These are phyloP conservation scores for Plasmodium reichenowi DNA, from an alignment of 169 alveolate species.

Conservation along the genomic window DNA sequence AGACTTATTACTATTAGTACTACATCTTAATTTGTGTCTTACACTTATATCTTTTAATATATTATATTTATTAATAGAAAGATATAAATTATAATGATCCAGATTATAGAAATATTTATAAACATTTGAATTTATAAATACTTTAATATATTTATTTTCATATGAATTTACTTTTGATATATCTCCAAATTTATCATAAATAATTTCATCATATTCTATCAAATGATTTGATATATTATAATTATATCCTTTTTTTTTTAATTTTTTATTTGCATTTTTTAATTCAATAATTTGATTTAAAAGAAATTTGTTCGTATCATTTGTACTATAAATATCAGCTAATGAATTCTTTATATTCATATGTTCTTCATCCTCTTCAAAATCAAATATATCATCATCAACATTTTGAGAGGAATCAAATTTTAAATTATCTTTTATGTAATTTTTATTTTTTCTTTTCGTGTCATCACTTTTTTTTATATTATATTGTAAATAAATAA, in stretches of 20 bases:
- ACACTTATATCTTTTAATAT: slow-evolving; percentile 41
- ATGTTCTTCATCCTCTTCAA: slow-evolving; percentile 64
- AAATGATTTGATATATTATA: background rate
- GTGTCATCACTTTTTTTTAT: background rate
- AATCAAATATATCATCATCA: slow-evolving; percentile 13
- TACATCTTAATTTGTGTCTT: slow-evolving; percentile 34
- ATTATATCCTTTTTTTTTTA: slow-evolving; percentile 5
- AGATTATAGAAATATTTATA: slow-evolving; percentile 39
- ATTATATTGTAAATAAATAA: slow-evolving; percentile 23
- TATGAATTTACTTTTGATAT: background rate
- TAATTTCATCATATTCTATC: slow-evolving; percentile 22
- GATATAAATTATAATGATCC: slow-evolving; percentile 50
- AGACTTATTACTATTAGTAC: background rate
- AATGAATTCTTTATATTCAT: slow-evolving; percentile 35
- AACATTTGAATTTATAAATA: slow-evolving; percentile 36
- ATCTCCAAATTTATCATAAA: slow-evolving; percentile 36
- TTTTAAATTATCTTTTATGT: background rate
- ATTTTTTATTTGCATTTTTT: slow-evolving; percentile 6
- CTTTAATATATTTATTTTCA: slow-evolving; percentile 39
- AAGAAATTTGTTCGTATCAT: slow-evolving; percentile 7
- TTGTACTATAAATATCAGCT: slow-evolving; percentile 14
- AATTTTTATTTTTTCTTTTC: background rate
- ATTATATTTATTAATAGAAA: slow-evolving; percentile 27
- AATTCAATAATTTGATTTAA: slow-evolving; percentile 37
- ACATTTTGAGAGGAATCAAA: background rate